Base-by-base conservation (phyloP, 164 flowering plant species). In the Saururus chinensis region DNA sequence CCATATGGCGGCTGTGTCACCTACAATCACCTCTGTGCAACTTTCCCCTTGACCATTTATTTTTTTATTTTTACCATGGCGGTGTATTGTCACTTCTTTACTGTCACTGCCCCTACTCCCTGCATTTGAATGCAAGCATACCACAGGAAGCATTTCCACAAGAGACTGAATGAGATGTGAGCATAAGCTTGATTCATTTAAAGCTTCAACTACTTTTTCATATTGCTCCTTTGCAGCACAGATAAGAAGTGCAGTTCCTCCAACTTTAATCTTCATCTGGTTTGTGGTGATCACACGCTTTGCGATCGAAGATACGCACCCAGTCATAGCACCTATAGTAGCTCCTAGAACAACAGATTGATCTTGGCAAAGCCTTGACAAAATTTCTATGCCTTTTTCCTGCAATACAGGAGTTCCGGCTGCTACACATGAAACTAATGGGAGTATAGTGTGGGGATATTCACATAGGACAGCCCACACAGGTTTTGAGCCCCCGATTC, bases 391-490 rank as follows among this genome's bases (percentile, higher is more conserved):
- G 60, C 95, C 88, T 66, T 87, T 93, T 61, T 88, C 99, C 76
- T 88, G 96, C 76, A 90, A 73, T 62, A 69, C 56, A 7, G 96
- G 91, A 58, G 85, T 54, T 51, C 84, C 83, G 64, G 76, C 80
- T 62, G 88, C 79, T 66, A 90, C 78, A 42, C 88, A 85, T 60
- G 80, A 78, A 72, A 93, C 96, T 64, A 93, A 78, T 17, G 97
- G 93, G 37, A 71, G 69, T 62, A 91, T 80, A 71, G 86, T 79
- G 61, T 70, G 61, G 0, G 96, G 96, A 60, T 67, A 77, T 66
- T 93, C 96, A 67, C 85, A 84, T 48, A 93, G 79, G 71, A 89
- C 86, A 45, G 84, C 78, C 96, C 99, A 92, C 26, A 93, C 82
- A 70, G 96, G 89, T 76, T 82, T 91, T 52, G 72, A 61, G 40